These are phyloP conservation scores for Staphylotrichum longicolle DNA, from an alignment of 495 filamentous ascomycete species.

Conservation along the genomic window DNA sequence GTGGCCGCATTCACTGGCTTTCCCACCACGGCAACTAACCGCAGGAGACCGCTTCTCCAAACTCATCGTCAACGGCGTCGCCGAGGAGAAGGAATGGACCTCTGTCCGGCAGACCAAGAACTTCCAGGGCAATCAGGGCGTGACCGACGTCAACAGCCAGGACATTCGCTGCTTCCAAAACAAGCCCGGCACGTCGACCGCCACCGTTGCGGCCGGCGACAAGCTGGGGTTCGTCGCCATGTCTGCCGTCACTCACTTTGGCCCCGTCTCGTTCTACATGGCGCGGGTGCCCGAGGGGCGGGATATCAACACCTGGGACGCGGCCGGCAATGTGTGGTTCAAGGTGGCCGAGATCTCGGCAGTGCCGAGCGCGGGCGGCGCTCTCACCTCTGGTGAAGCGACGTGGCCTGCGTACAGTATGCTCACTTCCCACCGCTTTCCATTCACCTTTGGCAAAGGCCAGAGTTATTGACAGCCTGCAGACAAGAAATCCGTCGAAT, in stretches of 20 bases:
- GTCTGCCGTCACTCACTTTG: conserved; percentile 44
- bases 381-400: conserved; percentile 27
- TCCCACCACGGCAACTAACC: not conserved
- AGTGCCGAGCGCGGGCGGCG: conserved; percentile 26
- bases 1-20: not conserved
- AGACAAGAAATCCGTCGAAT: conserved; percentile 29
- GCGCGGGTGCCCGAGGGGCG: conserved; percentile 43
- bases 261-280: conserved; percentile 51
- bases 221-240: conserved; percentile 46
- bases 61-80: conserved; percentile 36
- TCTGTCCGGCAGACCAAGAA: conserved; percentile 50
- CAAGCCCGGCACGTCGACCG: conserved; percentile 30
- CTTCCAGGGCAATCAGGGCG: conserved; percentile 37
- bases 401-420: conserved; percentile 44
- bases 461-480: not conserved
- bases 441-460: not conserved
- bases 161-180: conserved; percentile 49
- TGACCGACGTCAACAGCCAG: conserved; percentile 30
- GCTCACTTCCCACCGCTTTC: not conserved
- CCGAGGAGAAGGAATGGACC: conserved; percentile 41
- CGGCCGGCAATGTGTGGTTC: conserved; percentile 49
- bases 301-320: conserved; percentile 47
- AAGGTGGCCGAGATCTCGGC: conserved; percentile 44
- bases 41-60: conserved; percentile 41
- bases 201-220: conserved; percentile 39